Conservation (phyloP, 805 yeast species). For the Cyberlindnera suaveolens region DNA sequence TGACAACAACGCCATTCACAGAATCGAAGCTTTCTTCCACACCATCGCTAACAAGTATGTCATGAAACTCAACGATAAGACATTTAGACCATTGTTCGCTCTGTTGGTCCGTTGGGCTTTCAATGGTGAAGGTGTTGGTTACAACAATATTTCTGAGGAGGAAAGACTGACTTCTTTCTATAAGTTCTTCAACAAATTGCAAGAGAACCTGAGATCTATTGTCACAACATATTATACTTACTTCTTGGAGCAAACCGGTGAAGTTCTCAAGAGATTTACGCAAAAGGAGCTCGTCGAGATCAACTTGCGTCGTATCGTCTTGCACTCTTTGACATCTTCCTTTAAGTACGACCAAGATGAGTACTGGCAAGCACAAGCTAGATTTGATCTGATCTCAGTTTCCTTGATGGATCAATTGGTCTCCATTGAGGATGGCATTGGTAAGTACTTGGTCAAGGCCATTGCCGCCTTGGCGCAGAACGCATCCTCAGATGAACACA, state of each 20-base stretch:
- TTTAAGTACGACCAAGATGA: constrained; percentile 90
- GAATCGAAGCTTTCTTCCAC: constrained; percentile 75
- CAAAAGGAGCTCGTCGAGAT: constrained; percentile 34
- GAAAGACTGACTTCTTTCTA: constrained; percentile 70
- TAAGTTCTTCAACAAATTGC: constrained; percentile 79
- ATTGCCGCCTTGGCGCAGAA: constrained; percentile 68
- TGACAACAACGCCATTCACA: constrained; percentile 67
- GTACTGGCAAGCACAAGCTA: constrained; percentile 84
- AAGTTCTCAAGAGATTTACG: constrained; percentile 45
- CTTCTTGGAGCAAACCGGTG: constrained; percentile 65
- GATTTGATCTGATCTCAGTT: constrained; percentile 67
- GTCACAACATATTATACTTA: constrained; percentile 86
- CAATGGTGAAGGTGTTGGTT: constrained; percentile 65
- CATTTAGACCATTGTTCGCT: constrained; percentile 89
- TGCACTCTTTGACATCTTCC: constrained; percentile 70
- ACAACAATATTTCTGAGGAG: constrained; percentile 37
- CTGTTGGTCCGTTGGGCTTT: constrained; percentile 87
- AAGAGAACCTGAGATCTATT: constrained; percentile 78
- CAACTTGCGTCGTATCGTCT: constrained; percentile 64
- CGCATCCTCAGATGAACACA: constrained; percentile 66
- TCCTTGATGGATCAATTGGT: constrained; percentile 61
- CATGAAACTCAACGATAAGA: constrained; percentile 88
- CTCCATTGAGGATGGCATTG: constrained; percentile 66
- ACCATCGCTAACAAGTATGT: constrained; percentile 70
- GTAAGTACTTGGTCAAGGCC: constrained; percentile 75